Base-by-base conservation (phyloP, 73 alveolate genomes). In the Tetrahymena elliotti region DNA sequence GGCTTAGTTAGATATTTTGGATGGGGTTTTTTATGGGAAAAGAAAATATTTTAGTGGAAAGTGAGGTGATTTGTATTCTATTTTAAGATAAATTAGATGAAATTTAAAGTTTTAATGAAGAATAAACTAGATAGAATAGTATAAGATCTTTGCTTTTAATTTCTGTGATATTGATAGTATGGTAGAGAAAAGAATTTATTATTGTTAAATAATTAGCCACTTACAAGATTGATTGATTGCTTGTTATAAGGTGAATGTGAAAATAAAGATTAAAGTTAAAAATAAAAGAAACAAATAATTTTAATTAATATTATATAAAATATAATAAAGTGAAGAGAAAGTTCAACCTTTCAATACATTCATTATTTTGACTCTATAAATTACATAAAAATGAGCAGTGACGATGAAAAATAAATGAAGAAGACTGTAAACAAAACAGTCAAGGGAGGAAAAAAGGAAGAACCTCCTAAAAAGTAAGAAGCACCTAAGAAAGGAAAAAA, bases 391-490 rank as follows among this genome's bases (percentile, higher is more conserved):
- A 68, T 68, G 88, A 68, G 88, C 88, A 24, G 93, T 35, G 52
- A 24, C 53, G 92, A 41, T 27, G 92, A 40, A 35, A 95, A 94
- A 11, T 97, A 95, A 53, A 24, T 95, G 93, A 94, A 96, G 31
- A 97, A 98, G 95, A 96, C 96, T 15, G 96, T 94, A 68, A 97
- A 96, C 39, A 83, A 92, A 92, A 83, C 92, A 53, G 84, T 84
- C 33, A 96, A 97, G 92, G 96, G 96, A 2, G 97, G 93, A 1
- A 95, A 94, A 37, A 88, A 92, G 41, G 93, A 97, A 36, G 93
- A 83, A 93, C 97, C 93, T 83, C 95, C 97, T 38, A 96, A 95
- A 33, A 95, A 53, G 35, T 38, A 52, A 47, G 98, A 96, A 31
- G 40, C 93, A 15, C 93, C 95, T 53, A 84, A n/a, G 97, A 97